Evolutionary conservation across 192 early-diverging fungal genomes (phyloP), one percentile per base, ranked within the genome.

Genomic region (Podila epicladia): DNA sequence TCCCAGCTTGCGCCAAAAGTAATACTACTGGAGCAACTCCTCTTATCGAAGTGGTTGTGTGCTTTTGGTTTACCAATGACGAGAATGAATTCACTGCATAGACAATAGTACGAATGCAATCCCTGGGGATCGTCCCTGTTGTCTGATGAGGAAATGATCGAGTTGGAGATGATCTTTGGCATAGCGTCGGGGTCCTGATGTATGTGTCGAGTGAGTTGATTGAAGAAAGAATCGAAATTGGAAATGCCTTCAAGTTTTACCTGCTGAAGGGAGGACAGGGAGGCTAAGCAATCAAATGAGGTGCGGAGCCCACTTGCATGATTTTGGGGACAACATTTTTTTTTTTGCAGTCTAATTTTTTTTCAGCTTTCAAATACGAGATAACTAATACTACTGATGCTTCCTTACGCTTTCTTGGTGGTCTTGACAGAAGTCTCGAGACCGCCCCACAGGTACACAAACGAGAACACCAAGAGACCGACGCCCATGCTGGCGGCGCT

Each of bases 391-490:
- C 19, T 19, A 58, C 22, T 58, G 20, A 58, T 1, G 55, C n/a
- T 22, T 28, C 22, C 22, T 45, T 80, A 80, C 65, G 71, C 77
- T 58, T 72, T 80, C 67, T 80, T 80, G 29, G 77, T 80, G 8
- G 77, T 69, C 67, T 80, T 80, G 51, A 57, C 71, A 4, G 38
- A 65, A 20, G 77, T 69, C 24, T 80, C 77, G 41, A 80, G 58
- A 45, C 77, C 77, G 57, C 77, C 77, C 77, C 77, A 96, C 62
- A 99, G 84, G 86, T 95, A 96, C 11, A 94, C 87, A 2, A 86
- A 86, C 31, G 91, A 90, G 64, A 99, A 94, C 48, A 94, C 86
- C 64, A 98, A 85, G 80, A 97, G 95, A n/a, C 93, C 94, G 41
- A 90, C 85, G 50, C 92, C 88, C 92, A 97, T 93, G 61, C 92